Evolutionary conservation across 169 alveolate species (phyloP).

Genomic region (Plasmodium knowlesi): DNA sequence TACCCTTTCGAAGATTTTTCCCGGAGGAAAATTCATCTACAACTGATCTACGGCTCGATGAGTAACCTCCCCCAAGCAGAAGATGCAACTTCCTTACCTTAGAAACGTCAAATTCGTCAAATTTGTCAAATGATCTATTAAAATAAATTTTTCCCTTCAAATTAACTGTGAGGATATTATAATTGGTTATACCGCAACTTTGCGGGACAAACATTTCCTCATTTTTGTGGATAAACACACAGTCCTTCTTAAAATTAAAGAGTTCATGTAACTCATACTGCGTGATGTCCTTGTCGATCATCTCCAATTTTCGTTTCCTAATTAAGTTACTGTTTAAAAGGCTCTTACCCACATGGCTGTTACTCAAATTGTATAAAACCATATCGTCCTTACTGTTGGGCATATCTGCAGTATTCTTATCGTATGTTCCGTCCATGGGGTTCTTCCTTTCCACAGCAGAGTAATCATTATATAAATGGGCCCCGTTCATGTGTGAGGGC

Average conservation of each 20-base stretch:
- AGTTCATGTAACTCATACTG: conserved; percentile 54
- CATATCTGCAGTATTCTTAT: background rate
- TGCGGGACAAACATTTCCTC: conserved; percentile 28
- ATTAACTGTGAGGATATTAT: conserved; percentile 16
- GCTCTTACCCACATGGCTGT: background rate
- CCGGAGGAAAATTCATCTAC: background rate
- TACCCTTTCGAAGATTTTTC: background rate
- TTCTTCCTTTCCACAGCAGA: conserved; percentile 1
- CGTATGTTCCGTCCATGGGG: background rate
- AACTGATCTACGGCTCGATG: background rate
- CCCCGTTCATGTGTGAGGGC: background rate
- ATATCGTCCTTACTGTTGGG: background rate
- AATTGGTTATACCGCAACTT: background rate
- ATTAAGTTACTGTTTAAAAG: background rate
- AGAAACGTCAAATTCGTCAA: conserved; percentile 46
- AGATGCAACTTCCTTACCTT: conserved; percentile 42
- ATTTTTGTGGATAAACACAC: conserved; percentile 22
- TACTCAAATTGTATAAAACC: background rate
- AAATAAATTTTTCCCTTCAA: conserved; percentile 58
- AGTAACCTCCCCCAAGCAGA: background rate
- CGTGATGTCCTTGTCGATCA: conserved; percentile 28
- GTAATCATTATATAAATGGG: background rate
- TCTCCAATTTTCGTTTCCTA: conserved; percentile 44
- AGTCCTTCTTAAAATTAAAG: conserved; percentile 43
- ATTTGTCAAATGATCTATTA: conserved; percentile 21